Conservation (phyloP, 2,329 filamentous ascomycete species). For the Nannizziopsis barbatae region DNA sequence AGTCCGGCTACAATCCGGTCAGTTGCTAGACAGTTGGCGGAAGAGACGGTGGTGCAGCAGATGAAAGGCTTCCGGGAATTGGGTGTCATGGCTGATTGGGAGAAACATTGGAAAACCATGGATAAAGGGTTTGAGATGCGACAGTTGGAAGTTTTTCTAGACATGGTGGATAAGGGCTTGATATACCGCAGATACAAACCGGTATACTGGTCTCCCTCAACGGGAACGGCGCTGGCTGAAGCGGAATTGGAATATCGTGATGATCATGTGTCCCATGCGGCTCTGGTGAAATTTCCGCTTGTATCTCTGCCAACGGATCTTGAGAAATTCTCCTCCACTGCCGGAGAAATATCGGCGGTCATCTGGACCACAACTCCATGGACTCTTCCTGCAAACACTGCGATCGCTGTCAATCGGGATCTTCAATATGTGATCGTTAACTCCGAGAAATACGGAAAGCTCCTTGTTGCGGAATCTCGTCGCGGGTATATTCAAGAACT, state of each 20-base stretch:
- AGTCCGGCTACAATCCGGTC: slow-evolving; percentile 41
- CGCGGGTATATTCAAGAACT: slow-evolving; percentile 47
- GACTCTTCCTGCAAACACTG: slow-evolving; percentile 88
- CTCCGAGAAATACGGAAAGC: slow-evolving; percentile 44
- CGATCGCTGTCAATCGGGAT: slow-evolving; percentile 68
- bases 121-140: slow-evolving; percentile 50
- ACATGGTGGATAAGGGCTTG: slow-evolving; percentile 51
- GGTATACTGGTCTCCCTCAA: slow-evolving; percentile 57
- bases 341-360: slow-evolving; percentile 57
- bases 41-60: slow-evolving; percentile 46
- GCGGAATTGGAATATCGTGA: slow-evolving; percentile 56
- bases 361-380: slow-evolving; percentile 98
- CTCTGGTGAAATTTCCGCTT: slow-evolving; percentile 66
- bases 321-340: slow-evolving; percentile 28
- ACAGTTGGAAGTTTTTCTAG: slow-evolving; percentile 48
- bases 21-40: slow-evolving; percentile 45
- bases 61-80: slow-evolving; percentile 49
- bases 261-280: slow-evolving; percentile 47
- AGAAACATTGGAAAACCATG: slow-evolving; percentile 53
- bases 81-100: slow-evolving; percentile 56
- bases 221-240: slow-evolving; percentile 51
- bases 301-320: slow-evolving; percentile 37
- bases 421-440: slow-evolving; percentile 62
- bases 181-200: slow-evolving; percentile 53
- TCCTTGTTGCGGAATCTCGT: slow-evolving; percentile 62